Percentiles rank a stretch among this genome's conserved stretches.
Conservation (phyloP, 140 eudicot species). For the Senecio squalidus region DNA sequence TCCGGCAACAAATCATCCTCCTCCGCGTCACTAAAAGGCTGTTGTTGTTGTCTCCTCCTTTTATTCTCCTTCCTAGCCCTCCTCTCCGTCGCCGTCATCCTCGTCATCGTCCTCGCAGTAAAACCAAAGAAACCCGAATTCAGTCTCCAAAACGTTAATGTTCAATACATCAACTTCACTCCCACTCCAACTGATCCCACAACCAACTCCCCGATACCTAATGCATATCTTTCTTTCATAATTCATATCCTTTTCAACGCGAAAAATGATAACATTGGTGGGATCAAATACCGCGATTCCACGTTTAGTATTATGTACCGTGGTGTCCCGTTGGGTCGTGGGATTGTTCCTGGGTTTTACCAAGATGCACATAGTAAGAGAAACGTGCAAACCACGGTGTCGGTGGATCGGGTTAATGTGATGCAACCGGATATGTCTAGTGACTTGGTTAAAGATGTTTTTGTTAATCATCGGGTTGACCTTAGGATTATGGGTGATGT, state of each 20-base stretch:
- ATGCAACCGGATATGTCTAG: slow-evolving; percentile 72
- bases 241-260: slow-evolving; percentile 60
- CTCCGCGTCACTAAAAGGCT: slow-evolving; percentile 76
- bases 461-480: slow-evolving; percentile 77
- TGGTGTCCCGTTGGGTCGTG: slow-evolving; percentile 88
- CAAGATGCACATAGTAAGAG: slow-evolving; percentile 73
- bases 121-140: slow-evolving; percentile 87
- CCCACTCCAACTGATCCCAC: slow-evolving; percentile 17
- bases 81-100: slow-evolving; percentile 68
- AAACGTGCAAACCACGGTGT: slow-evolving; percentile 41
- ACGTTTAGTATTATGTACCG: slow-evolving; percentile 77
- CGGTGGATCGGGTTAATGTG: slow-evolving; percentile 64
- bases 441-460: slow-evolving; percentile 55
- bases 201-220: slow-evolving; percentile 6
- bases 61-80: slow-evolving; percentile 81
- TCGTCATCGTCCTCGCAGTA: slow-evolving; percentile 71
- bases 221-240: slow-evolving; percentile 47
- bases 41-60: slow-evolving; percentile 93
- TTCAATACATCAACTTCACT: slow-evolving; percentile 56
- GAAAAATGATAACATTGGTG: slow-evolving; percentile 73
- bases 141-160: slow-evolving; percentile 78
- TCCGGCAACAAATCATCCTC: slow-evolving; percentile 37
- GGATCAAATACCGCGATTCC: slow-evolving; percentile 81
- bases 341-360: slow-evolving; percentile 60
- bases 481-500: slow-evolving; percentile 82